phyloP scores from a whole-genome alignment of 1,284 basidiomycete species.

The Apiotrichum porosum region DNA sequence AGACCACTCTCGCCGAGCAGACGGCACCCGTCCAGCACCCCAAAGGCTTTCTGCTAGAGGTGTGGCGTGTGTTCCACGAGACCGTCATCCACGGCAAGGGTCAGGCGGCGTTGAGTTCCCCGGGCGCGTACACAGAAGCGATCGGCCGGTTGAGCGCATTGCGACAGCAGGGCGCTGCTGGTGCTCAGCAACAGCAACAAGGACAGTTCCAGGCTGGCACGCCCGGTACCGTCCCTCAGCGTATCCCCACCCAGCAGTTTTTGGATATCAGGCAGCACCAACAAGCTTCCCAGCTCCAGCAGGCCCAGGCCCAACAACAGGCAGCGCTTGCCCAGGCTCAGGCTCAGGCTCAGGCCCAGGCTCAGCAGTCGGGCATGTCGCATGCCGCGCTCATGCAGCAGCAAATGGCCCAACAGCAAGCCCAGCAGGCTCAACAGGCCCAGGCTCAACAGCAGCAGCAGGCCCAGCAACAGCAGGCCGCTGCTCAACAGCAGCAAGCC shows the following conservation, averaged over 20 bases:
- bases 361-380: background rate
- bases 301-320: slow-evolving; percentile 1
- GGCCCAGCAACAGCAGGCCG: background rate
- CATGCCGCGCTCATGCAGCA: slow-evolving; percentile 1
- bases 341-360: slow-evolving; percentile 10
- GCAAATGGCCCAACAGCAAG: slow-evolving; percentile 10
- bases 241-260: slow-evolving; percentile 24
- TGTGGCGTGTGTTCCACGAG: slow-evolving; percentile 51
- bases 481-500: background rate
- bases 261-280: slow-evolving; percentile 23
- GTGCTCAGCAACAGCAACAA: slow-evolving; percentile 10
- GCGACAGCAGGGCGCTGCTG: slow-evolving; percentile 5
- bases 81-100: slow-evolving; percentile 46
- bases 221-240: slow-evolving; percentile 7
- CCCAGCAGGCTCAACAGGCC: slow-evolving; percentile 18
- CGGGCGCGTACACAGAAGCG: slow-evolving; percentile 43
- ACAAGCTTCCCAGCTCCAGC: slow-evolving; percentile 12
- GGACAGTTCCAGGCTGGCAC: slow-evolving; percentile 12
- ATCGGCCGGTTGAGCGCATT: slow-evolving; percentile 32
- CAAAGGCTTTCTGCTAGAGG: slow-evolving; percentile 47
- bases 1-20: slow-evolving; percentile 41
- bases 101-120: slow-evolving; percentile 38
- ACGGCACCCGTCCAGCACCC: slow-evolving; percentile 42
- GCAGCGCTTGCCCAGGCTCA: slow-evolving; percentile 15
- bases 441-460: slow-evolving; percentile 16